Conservation (phyloP, 2,329 filamentous ascomycete genomes). For the Pezicula neosporulosa region DNA sequence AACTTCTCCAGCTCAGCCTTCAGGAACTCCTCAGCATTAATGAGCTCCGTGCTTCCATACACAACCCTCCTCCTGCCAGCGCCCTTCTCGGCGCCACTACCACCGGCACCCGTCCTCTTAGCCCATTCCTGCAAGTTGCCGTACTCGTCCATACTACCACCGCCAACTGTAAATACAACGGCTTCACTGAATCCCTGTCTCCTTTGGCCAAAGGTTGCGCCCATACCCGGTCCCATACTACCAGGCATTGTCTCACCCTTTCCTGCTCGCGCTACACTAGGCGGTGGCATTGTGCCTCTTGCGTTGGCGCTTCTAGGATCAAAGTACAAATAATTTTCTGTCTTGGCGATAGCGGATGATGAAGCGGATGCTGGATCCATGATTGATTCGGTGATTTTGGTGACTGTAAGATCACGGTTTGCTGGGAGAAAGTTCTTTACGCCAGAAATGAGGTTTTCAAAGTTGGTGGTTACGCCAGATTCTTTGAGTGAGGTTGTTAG, state of each 20-base stretch:
- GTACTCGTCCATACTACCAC: constrained; percentile 98
- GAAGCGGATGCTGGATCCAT: constrained; percentile 94
- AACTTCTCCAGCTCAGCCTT: constrained; percentile 59
- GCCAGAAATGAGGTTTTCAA: constrained; percentile 90
- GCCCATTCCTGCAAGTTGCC: constrained; percentile 98
- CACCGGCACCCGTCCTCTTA: constrained; percentile 59
- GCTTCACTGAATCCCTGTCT: constrained; percentile 87
- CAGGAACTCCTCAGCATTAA: constrained; percentile 67
- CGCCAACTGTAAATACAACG: constrained; percentile 91
- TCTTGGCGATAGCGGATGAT: constrained; percentile 90
- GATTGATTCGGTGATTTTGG: constrained; percentile 95
- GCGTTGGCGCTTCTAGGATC: constrained; percentile 93
- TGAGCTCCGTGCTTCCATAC: constrained; percentile 87
- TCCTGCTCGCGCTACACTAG: constrained; percentile 50
- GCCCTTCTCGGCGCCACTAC: constrained; percentile 40
- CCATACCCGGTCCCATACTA: constrained; percentile 55
- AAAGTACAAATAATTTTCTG: constrained; percentile 95
- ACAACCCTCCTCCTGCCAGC: constrained; percentile 78
- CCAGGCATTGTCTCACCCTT: constrained; percentile 39
- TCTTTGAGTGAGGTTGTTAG: constrained; percentile 94
- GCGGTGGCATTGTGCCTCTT: constrained; percentile 83
- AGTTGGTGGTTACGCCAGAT: constrained; percentile 78
- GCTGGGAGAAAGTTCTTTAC: constrained; percentile 98
- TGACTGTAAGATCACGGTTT: constrained; percentile 92
- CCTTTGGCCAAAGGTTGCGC: constrained; percentile 85